These are phyloP conservation scores for Panus rudis DNA, from an alignment of 768 basidiomycete species.

Conservation along the genomic window DNA sequence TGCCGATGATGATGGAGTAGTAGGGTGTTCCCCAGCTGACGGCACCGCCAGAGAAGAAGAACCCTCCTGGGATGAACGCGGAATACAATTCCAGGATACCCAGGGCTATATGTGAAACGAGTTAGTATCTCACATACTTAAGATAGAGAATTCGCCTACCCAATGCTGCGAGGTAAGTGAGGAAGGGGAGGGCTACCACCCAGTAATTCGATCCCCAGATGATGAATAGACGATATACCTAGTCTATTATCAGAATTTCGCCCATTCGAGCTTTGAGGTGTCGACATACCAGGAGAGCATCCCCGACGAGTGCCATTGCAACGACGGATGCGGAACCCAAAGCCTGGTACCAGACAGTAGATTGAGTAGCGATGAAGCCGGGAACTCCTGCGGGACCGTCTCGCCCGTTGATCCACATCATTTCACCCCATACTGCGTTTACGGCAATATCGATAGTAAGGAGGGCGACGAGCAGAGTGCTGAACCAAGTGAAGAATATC, in stretches of 20 bases:
- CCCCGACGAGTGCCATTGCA: slow-evolving; percentile 18
- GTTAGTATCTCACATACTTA: background rate
- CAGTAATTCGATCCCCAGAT: slow-evolving; percentile 17
- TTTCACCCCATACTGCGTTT: slow-evolving; percentile 22
- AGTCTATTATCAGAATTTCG: background rate
- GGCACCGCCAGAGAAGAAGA: slow-evolving; percentile 32
- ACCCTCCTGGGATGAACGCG: slow-evolving; percentile 32
- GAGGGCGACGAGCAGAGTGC: slow-evolving; percentile 20
- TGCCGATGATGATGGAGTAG: slow-evolving; percentile 32
- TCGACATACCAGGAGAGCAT: slow-evolving; percentile 21
- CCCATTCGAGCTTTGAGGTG: background rate
- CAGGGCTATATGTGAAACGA: slow-evolving; percentile 22
- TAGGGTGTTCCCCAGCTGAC: slow-evolving; percentile 35
- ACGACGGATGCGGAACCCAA: slow-evolving; percentile 18
- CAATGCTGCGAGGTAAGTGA: slow-evolving; percentile 17
- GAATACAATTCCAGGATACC: slow-evolving; percentile 34
- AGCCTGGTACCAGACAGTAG: slow-evolving; percentile 19
- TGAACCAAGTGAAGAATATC: slow-evolving; percentile 15
- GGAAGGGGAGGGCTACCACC: slow-evolving; percentile 16
- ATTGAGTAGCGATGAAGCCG: slow-evolving; percentile 14
- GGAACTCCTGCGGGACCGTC: slow-evolving; percentile 18
- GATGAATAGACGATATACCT: slow-evolving; percentile 21
- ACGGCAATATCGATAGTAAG: slow-evolving; percentile 21
- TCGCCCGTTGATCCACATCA: slow-evolving; percentile 22
- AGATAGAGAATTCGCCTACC: slow-evolving; percentile 8